These are phyloP conservation scores for Pseudonitzschia delicatissima DNA, from an alignment of 108 stramenopile species.

Conservation along the genomic window DNA sequence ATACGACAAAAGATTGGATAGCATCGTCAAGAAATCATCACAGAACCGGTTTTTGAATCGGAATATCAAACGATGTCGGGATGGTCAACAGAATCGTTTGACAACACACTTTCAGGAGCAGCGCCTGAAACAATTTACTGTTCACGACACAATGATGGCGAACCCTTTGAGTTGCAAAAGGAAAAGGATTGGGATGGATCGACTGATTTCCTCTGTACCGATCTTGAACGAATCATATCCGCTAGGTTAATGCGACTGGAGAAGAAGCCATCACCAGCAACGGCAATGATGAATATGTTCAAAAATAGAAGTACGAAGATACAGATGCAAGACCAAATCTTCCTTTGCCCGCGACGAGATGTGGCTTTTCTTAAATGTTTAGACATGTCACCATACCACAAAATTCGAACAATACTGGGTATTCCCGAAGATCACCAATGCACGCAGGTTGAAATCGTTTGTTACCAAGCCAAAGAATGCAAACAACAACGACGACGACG, in stretches of 20 bases:
- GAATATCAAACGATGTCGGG: no score
- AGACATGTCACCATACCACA: neutral
- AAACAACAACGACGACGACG: neutral
- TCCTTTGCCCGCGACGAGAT: slow-evolving; percentile 1
- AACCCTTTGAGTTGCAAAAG: slow-evolving; percentile 8
- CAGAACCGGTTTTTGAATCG: neutral
- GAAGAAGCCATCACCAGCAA: neutral
- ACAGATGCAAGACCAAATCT: neutral
- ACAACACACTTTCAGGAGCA: neutral
- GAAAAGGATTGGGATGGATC: neutral
- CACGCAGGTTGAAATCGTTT: neutral
- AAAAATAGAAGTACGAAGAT: neutral
- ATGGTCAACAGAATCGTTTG: neutral
- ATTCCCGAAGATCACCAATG: slow-evolving; percentile 20
- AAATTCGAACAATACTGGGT: slow-evolving; percentile 13
- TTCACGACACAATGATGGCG: slow-evolving; percentile 3
- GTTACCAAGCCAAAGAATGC: neutral
- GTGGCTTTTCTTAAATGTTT: neutral
- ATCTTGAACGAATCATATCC: neutral
- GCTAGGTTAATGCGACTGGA: no score
- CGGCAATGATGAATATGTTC: neutral
- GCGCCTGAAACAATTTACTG: neutral
- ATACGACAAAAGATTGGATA: neutral
- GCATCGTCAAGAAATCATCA: neutral
- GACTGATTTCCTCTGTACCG: neutral